Evolutionary conservation across 73 alveolate species (phyloP).

Genomic region (Halteria grandinella): DNA sequence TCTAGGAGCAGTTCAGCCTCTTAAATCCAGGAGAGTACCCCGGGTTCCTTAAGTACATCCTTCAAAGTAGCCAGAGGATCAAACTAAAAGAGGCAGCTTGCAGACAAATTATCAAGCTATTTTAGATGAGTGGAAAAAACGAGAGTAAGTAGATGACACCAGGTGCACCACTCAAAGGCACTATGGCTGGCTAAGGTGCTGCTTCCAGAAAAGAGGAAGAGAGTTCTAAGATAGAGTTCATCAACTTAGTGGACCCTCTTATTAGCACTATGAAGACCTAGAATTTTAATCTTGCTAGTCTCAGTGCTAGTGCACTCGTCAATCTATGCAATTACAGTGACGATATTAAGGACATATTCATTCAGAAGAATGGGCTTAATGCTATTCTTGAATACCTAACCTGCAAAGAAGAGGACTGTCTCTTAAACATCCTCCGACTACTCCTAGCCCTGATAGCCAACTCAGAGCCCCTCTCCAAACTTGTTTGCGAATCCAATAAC

Average conservation of each 20-base stretch:
- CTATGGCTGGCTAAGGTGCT: slow-evolving; percentile 38
- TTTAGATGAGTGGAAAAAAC: slow-evolving; percentile 28
- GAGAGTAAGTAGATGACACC: neutral
- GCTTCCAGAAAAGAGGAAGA: slow-evolving; percentile 21
- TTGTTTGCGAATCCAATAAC: slow-evolving; percentile 15
- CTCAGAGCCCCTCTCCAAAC: slow-evolving; percentile 24
- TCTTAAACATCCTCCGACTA: slow-evolving; percentile 30
- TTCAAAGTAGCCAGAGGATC: slow-evolving; percentile 28
- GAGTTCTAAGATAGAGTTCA: slow-evolving; percentile 47
- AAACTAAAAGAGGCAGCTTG: slow-evolving; percentile 50
- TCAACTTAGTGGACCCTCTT: slow-evolving; percentile 49
- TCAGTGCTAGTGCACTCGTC: slow-evolving; percentile 43
- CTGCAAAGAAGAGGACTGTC: slow-evolving; percentile 50
- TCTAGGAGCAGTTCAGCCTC: slow-evolving; percentile 54
- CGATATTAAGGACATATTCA: slow-evolving; percentile 53
- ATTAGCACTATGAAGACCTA: slow-evolving; percentile 25
- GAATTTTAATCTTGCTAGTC: slow-evolving; percentile 15
- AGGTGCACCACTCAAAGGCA: neutral
- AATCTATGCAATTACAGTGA: slow-evolving; percentile 53
- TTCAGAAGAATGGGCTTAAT: slow-evolving; percentile 29
- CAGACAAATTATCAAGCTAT: slow-evolving; percentile 38
- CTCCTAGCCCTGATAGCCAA: slow-evolving; percentile 24
- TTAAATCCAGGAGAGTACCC: slow-evolving; percentile 49
- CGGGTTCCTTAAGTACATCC: slow-evolving; percentile 22
- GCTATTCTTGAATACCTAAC: slow-evolving; percentile 45